phyloP scores from a whole-genome alignment of 352 stramenopile species.

The Phytophthora capsici region DNA sequence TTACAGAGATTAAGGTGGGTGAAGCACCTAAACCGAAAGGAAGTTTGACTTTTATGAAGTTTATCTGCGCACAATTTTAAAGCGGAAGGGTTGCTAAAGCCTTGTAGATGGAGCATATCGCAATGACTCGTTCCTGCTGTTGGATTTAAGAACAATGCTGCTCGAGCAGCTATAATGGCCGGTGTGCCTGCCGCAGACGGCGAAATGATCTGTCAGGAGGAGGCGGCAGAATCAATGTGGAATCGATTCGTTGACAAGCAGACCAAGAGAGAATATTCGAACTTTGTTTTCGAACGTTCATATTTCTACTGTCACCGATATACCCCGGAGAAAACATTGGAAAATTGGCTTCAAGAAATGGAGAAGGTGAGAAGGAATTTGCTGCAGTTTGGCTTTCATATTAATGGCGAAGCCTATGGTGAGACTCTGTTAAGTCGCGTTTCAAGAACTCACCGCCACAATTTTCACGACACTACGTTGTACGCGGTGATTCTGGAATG shows the following conservation, averaged over 20 bases:
- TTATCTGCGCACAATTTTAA: constrained; percentile 4
- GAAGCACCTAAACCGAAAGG: neutral
- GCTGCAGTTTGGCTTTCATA: constrained; percentile 9
- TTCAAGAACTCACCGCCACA: neutral
- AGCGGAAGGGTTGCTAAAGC: constrained; percentile 11
- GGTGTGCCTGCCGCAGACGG: too few species aligned
- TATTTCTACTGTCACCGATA: too few species aligned
- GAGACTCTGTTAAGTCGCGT: constrained; percentile 9
- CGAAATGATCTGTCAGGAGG: too few species aligned
- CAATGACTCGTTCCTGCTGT: neutral
- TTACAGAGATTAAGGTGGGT: neutral
- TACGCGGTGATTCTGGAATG: constrained; percentile 7
- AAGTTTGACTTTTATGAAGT: neutral
- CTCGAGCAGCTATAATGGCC: too few species aligned
- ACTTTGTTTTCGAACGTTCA: too few species aligned
- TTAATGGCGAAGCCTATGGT: constrained; percentile 9
- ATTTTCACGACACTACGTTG: constrained; percentile 18
- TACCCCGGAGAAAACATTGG: too few species aligned
- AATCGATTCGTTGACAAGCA: too few species aligned
- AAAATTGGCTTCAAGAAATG: too few species aligned
- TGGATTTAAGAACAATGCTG: constrained; percentile 9
- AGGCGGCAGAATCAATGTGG: too few species aligned
- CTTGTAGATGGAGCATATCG: constrained; percentile 10
- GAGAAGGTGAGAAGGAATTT: neutral
- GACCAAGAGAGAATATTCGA: too few species aligned